Base-by-base conservation (phyloP, 2,329 filamentous ascomycete genomes). In the Salinomyces thailandicus region DNA sequence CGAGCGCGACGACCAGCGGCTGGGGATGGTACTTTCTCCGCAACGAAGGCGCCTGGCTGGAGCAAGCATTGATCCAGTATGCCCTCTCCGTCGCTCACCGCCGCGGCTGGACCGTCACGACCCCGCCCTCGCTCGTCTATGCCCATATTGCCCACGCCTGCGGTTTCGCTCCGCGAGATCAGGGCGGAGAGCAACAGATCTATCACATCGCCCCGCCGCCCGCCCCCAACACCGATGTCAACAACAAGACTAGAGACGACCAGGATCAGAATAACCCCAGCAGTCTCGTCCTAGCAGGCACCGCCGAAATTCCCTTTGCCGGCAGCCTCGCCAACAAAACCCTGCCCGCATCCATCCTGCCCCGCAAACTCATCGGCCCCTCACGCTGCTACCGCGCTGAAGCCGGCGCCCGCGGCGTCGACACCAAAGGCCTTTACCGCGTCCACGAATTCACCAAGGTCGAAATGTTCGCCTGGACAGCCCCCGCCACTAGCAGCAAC, bases 361-460 rank as follows among this genome's bases (percentile, higher is more conserved):
- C 91, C 0, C 50, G 85, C 26, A 89, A 85, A 58, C 69, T 79
- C 13, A 85, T 93, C 3, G 91, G 84, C 12, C 77, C 83, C 1
- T 94, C 85, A 38, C 73, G 91, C n/a, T 93, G 87, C 67, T 98
- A 93, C 62, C 81, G 91, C 35, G 91, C 91, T 30, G 91, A 98
- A 64, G 91, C 91, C 0, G 91, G 91, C 19, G 84, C 86, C 1
- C 73, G 89, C 26, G 91, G 91, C 18, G 79, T 81, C 16, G 85
- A 91, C 50, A 94, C 87, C 2, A 95, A 94, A 63, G 91, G 91
- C 4, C 67, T 98, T 2, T 98, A 96, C 63, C 81, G 91, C 18
- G 91, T 98, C 3, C 91, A 98, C 62, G 91, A 98, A 62, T 98
- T 98, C 62, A 94, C 86, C 18, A 98, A 98, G 60, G 89, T 98